Base-by-base conservation (phyloP, 306 rosid species). In the Lathyrus sativus region DNA sequence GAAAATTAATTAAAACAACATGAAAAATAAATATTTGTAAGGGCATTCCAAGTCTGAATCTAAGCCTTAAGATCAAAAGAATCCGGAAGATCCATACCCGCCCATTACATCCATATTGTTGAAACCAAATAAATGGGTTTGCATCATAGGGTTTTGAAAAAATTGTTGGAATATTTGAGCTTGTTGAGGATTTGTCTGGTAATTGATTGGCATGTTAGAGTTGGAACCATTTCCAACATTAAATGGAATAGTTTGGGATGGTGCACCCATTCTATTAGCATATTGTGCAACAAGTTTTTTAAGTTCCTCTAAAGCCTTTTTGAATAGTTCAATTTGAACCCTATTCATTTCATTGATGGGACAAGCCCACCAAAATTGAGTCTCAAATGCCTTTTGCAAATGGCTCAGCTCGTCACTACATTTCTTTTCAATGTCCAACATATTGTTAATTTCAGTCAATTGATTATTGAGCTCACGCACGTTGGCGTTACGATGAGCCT, bases 401-500 rank as follows among this genome's bases (percentile, higher is more conserved):
- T 6, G 10, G 2, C 0, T 44, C 0, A 81, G 26, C 19, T 73
- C 68, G 0, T 77, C 54, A 0, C 17, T 6, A 0, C 14, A 57
- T 10, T 18, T 77, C 53, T 24, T 73, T 53, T 73, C 77, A 0
- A 0, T 0, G 0, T 77, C 85, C 0, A 77, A 8, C 0, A 24
- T 57, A 3, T 5, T 7, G 10, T 17, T 57, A 1, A 65, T 2
- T 2, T 45, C 51, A 3, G 74, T 64, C 11, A 81, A 57, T 6
- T 69, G 74, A 0, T 11, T 41, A 39, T 73, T 77, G 7, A 81
- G 74, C 0, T 69, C 79, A 11, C 50, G 59, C 22, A 81, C 59
- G 2, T 66, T 70, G 1, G 77, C 74, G 0, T 4, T 58, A 35
- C 74, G 85, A 0, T 73, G 79, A 8, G 74, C 82, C 39, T 77